Conservation (phyloP, 768 basidiomycete genomes). For the Lanmaoa pseudosensibilis region DNA sequence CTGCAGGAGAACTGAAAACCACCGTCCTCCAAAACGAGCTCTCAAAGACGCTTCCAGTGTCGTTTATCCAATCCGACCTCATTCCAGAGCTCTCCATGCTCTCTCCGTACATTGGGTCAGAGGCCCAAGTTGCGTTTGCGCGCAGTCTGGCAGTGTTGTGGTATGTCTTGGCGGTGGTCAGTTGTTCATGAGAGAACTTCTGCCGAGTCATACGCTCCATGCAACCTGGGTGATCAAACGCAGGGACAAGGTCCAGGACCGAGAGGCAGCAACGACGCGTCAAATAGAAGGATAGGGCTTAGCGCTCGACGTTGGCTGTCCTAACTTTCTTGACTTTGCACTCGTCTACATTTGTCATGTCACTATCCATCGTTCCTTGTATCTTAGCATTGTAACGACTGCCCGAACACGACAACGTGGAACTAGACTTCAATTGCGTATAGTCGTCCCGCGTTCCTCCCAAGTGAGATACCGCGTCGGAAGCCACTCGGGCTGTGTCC, state of each 20-base stretch:
- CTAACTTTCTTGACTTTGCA: not conserved
- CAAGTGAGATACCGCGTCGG: slow-evolving; percentile 53
- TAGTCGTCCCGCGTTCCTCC: slow-evolving; percentile 9
- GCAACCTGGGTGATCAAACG: slow-evolving; percentile 6
- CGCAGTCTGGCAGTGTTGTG: slow-evolving; percentile 41
- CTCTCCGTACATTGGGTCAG: slow-evolving; percentile 27
- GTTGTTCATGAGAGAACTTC: slow-evolving; percentile 14
- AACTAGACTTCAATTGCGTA: not conserved
- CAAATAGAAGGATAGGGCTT: not conserved
- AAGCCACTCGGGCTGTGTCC: slow-evolving; percentile 62
- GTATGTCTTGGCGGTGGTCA: slow-evolving; percentile 43
- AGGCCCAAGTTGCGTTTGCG: slow-evolving; percentile 45
- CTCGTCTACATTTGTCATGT: not conserved
- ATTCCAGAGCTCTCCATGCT: slow-evolving; percentile 44
- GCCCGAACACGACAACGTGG: not conserved
- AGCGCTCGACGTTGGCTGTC: not conserved
- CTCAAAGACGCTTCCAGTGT: slow-evolving; percentile 38
- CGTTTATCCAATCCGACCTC: slow-evolving; percentile 41
- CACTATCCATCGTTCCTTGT: not conserved
- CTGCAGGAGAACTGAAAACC: no score
- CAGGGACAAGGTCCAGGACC: not conserved
- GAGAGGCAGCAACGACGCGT: not conserved
- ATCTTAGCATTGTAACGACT: no score
- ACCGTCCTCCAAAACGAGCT: slow-evolving; percentile 55
- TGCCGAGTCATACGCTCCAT: slow-evolving; percentile 10